A percentile compares a stretch with the other conserved stretches of the same genome.
These are phyloP conservation scores for Colletotrichum graminicola DNA, from an alignment of 2,329 filamentous ascomycete genomes.

Conservation along the genomic window DNA sequence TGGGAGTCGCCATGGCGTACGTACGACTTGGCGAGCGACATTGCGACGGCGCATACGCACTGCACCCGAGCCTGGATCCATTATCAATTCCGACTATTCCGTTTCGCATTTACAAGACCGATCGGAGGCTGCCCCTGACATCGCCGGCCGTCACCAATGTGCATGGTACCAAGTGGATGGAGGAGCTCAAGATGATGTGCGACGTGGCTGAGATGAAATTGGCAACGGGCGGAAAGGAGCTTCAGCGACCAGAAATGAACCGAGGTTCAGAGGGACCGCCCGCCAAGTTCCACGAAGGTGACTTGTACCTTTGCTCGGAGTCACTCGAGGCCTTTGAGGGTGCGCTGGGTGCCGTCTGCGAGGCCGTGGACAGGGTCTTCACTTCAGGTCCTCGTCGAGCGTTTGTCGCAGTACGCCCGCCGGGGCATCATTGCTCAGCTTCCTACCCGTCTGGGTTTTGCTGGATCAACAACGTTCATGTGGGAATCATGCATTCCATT, in stretches of 20 bases:
- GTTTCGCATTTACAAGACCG: slow-evolving; percentile 88
- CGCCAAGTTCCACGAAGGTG: slow-evolving; percentile 82
- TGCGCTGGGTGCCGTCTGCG: slow-evolving; percentile 90
- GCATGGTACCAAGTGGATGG: slow-evolving; percentile 94
- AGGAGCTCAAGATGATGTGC: slow-evolving; percentile 88
- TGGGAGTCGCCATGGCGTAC: slow-evolving; percentile 89
- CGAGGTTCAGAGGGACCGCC: slow-evolving; percentile 59
- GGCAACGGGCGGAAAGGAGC: slow-evolving; percentile 81
- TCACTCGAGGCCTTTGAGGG: slow-evolving; percentile 91
- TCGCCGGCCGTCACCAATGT: slow-evolving; percentile 89
- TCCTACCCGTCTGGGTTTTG: slow-evolving; percentile 94
- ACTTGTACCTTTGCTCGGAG: slow-evolving; percentile 90
- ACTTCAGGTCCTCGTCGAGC: slow-evolving; percentile 75
- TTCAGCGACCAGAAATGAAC: slow-evolving; percentile 76
- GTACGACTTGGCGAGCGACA: slow-evolving; percentile 89
- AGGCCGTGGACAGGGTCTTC: slow-evolving; percentile 91
- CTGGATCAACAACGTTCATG: slow-evolving; percentile 98
- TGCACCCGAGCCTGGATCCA: slow-evolving; percentile 72
- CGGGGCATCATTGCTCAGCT: slow-evolving; percentile 94
- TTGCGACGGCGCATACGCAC: slow-evolving; percentile 75
- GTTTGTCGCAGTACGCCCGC: slow-evolving; percentile 92
- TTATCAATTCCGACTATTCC: slow-evolving; percentile 71
- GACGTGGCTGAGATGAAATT: slow-evolving; percentile 82
- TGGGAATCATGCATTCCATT: slow-evolving; percentile 92
- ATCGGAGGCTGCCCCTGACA: slow-evolving; percentile 76